Percentiles rank a stretch among this genome's conserved stretches.
These are phyloP conservation scores for Neonectria punicea DNA, from an alignment of 2,329 filamentous ascomycete genomes.

Conservation along the genomic window DNA sequence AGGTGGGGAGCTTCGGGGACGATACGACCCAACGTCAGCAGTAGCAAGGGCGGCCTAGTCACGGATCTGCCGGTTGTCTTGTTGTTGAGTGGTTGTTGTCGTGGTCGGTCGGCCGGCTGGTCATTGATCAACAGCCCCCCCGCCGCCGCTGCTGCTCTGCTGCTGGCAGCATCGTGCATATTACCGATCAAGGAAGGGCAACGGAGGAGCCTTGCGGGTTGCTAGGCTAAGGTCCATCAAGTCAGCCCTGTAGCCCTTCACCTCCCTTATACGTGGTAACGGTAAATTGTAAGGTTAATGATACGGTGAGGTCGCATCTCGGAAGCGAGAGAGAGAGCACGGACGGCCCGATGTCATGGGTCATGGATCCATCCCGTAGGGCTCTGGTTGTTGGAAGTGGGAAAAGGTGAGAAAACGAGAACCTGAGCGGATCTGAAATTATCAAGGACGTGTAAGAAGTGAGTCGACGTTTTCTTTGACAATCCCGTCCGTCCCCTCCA, in stretches of 20 bases:
- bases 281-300: neutral
- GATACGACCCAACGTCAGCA: conserved; percentile 18
- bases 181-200: neutral
- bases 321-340: neutral
- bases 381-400: neutral
- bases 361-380: neutral
- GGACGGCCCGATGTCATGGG: neutral
- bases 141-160: neutral
- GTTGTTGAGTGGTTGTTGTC: conserved; percentile 2
- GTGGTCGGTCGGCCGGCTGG: neutral
- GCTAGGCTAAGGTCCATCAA: neutral
- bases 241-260: neutral
- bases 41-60: conserved; percentile 19
- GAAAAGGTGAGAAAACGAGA: neutral
- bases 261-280: neutral
- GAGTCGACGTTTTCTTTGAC: neutral
- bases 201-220: neutral
- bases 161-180: neutral
- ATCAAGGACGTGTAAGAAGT: neutral
- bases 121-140: neutral
- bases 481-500: neutral
- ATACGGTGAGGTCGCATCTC: neutral
- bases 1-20: neutral
- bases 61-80: conserved; percentile 3
- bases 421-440: neutral